Percentiles rank a stretch among this genome's conserved stretches.
Evolutionary conservation across 2,329 filamentous ascomycete genomes (phyloP).

Genomic region (Aspergillus fischeri): DNA sequence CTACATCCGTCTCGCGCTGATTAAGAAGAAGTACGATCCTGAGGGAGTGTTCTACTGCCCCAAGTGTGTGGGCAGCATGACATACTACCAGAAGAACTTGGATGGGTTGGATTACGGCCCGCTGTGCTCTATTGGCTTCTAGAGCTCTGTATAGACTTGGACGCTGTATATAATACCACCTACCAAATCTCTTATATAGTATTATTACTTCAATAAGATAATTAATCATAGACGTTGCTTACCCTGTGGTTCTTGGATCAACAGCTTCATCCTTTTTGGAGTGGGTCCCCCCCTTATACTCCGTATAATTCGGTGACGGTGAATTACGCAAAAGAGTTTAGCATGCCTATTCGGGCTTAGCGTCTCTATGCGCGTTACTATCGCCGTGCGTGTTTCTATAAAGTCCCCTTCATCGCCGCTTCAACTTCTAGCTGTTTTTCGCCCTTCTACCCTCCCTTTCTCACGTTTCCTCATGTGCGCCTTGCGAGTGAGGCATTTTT

Average conservation of each 20-base stretch:
- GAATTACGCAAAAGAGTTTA: no score
- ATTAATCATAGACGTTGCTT: background rate
- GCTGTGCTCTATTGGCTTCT: conserved; percentile 9
- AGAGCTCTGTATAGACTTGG: conserved; percentile 2
- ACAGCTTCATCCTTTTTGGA: no score
- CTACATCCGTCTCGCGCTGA: conserved; percentile 5
- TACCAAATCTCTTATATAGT: background rate
- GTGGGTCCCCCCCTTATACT: no score
- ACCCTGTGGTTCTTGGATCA: background rate
- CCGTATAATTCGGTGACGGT: no score
- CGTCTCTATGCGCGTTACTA: no score
- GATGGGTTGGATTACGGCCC: conserved; percentile 3
- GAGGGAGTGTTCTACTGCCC: conserved; percentile 13
- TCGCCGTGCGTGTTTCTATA: no score
- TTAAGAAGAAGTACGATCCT: conserved; percentile 14
- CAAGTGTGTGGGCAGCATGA: conserved; percentile 11
- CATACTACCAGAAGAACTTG: background rate
- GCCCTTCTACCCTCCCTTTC: no score
- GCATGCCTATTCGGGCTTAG: no score
- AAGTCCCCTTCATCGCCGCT: no score
- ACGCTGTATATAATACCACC: background rate
- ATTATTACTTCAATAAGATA: background rate
- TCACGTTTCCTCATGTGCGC: no score
- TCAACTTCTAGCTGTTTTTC: no score
- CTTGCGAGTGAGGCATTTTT: no score